These are phyloP conservation scores for Pythium phragmiticola DNA, from an alignment of 352 stramenopile species.

Conservation along the genomic window DNA sequence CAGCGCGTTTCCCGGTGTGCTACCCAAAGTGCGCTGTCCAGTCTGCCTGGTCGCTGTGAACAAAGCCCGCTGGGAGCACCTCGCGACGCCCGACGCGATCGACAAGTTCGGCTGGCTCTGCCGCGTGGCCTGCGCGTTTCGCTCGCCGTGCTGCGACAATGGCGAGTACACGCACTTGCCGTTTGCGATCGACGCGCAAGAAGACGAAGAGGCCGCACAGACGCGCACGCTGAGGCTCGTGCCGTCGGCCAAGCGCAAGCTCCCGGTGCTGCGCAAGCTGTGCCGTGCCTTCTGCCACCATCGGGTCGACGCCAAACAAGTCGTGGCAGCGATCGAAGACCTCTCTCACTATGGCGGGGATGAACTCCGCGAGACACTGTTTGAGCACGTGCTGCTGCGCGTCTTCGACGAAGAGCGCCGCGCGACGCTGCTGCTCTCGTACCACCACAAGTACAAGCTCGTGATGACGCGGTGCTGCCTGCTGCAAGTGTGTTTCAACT, in stretches of 20 bases:
- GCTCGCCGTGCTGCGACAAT: constrained; percentile 31
- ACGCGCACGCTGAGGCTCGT: constrained; percentile 18
- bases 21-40: constrained; percentile 44
- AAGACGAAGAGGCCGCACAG: constrained; percentile 18
- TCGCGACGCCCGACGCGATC: constrained; percentile 16
- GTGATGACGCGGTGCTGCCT: constrained; percentile 32
- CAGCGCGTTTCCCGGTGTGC: constrained; percentile 34
- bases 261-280: constrained; percentile 13
- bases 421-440: constrained; percentile 39
- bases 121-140: constrained; percentile 23
- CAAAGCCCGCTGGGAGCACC: constrained; percentile 19
- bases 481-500: constrained; percentile 44
- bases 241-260: constrained; percentile 19
- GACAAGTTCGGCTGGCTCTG: constrained; percentile 27
- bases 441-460: constrained; percentile 33
- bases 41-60: constrained; percentile 37
- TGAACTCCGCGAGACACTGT: constrained; percentile 27
- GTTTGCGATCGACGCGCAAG: constrained; percentile 18
- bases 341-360: constrained; percentile 13
- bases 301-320: constrained; percentile 12
- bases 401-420: constrained; percentile 45
- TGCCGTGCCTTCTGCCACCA: constrained; percentile 22
- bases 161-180: constrained; percentile 27
- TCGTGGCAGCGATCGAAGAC: constrained; percentile 18
- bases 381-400: constrained; percentile 19